Conservation (phyloP, 495 filamentous ascomycete species). For the Apodospora peruviana region DNA sequence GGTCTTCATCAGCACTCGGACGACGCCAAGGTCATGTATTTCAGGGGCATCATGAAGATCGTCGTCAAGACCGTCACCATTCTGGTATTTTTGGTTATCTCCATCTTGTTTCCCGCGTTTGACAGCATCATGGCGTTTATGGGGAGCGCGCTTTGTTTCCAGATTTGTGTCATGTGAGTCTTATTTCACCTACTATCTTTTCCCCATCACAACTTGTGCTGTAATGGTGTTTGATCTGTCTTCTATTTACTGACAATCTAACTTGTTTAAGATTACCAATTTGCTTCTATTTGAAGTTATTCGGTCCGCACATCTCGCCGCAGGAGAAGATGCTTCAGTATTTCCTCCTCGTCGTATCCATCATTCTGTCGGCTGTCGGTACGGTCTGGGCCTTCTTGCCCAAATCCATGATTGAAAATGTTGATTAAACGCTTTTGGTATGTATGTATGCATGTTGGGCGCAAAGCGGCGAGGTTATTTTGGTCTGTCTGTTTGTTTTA, state of each 20-base stretch:
- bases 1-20: slow-evolving; percentile 60
- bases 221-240: too few species aligned
- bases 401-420: slow-evolving; percentile 53
- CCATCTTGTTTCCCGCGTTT: slow-evolving; percentile 81
- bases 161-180: slow-evolving; percentile 78
- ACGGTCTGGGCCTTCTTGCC: slow-evolving; percentile 88
- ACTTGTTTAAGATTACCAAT: not conserved
- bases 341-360: slow-evolving; percentile 62
- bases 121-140: slow-evolving; percentile 93
- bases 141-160: slow-evolving; percentile 86
- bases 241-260: too few species aligned
- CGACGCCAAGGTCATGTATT: slow-evolving; percentile 37
- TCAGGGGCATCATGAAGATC: slow-evolving; percentile 54
- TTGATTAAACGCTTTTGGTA: too few species aligned
- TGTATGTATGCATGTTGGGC: too few species aligned
- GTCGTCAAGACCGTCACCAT: slow-evolving; percentile 51
- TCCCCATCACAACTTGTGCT: too few species aligned
- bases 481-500: too few species aligned
- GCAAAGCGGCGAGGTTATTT: too few species aligned
- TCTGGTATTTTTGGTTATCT: slow-evolving; percentile 39
- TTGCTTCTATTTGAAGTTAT: slow-evolving; percentile 84
- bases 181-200: not conserved
- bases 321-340: slow-evolving; percentile 63
- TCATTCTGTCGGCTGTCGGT: slow-evolving; percentile 64
- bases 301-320: slow-evolving; percentile 66